Percentiles rank a stretch among this genome's conserved stretches.
Conservation (phyloP, 148 eudicot genomes). For the Bassia scoparia region DNA sequence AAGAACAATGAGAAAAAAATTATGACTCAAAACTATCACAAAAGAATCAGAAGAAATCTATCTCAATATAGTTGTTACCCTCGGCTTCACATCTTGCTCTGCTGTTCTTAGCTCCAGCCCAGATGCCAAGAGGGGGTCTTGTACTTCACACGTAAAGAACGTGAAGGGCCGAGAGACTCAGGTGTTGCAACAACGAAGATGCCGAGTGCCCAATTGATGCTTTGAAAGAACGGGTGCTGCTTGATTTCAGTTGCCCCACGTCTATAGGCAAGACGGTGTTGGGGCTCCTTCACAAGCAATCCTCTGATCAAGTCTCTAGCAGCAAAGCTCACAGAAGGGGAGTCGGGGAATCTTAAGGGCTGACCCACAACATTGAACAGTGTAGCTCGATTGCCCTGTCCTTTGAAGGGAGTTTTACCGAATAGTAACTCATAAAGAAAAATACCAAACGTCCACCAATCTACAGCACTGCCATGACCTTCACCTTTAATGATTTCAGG, state of each 20-base stretch:
- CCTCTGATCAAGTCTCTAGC: constrained; percentile 91
- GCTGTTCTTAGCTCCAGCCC: constrained; percentile 28
- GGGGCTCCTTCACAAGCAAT: constrained; percentile 84
- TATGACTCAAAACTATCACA: neutral
- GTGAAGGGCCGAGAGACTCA: constrained; percentile 50
- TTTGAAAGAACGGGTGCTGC: constrained; percentile 95
- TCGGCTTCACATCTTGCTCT: constrained; percentile 56
- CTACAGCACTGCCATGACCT: constrained; percentile 95
- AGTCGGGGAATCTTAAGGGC: constrained; percentile 72
- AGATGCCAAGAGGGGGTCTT: constrained; percentile 6
- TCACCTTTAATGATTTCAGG: constrained; percentile 91
- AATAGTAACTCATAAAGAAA: constrained; percentile 79
- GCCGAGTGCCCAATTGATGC: constrained; percentile 91
- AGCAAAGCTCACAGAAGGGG: constrained; percentile 80
- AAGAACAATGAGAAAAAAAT: neutral
- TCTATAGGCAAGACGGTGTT: constrained; percentile 84
- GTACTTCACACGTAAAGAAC: neutral
- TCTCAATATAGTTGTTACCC: constrained; percentile 71
- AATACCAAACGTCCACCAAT: constrained; percentile 97
- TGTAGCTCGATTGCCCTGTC: constrained; percentile 72
- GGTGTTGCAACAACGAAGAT: constrained; percentile 87
- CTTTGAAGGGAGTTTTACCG: constrained; percentile 83
- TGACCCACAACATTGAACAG: constrained; percentile 89
- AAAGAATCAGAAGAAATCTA: constrained; percentile 72
- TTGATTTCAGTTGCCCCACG: constrained; percentile 94